These are phyloP conservation scores for Evernia prunastri DNA, from an alignment of 495 filamentous ascomycete species.

Conservation along the genomic window DNA sequence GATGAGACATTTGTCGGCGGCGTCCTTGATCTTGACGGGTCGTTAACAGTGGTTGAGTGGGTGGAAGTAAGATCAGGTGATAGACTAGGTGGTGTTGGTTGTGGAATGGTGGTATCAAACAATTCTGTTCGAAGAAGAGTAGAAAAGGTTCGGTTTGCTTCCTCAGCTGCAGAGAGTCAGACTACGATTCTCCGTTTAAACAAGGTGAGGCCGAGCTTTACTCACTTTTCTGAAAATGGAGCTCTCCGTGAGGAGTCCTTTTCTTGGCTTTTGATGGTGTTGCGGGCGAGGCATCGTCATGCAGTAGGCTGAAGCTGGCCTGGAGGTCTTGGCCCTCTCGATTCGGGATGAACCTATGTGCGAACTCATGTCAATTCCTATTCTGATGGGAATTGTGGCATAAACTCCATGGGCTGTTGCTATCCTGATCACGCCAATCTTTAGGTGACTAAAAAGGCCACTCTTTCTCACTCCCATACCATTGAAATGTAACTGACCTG, in stretches of 20 bases:
- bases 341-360: conserved; percentile 83
- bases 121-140: conserved; percentile 83
- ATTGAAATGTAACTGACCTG: conserved; percentile 44
- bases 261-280: conserved; percentile 80
- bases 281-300: conserved; percentile 85
- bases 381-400: conserved; percentile 4
- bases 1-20: conserved; percentile 61
- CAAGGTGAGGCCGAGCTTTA: conserved; percentile 11
- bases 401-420: background rate
- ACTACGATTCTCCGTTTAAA: background rate
- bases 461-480: background rate
- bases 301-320: conserved; percentile 81
- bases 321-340: conserved; percentile 88
- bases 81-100: conserved; percentile 60
- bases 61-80: conserved; percentile 58
- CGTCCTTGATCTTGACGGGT: conserved; percentile 70
- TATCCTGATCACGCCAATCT: conserved; percentile 10
- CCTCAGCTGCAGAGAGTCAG: conserved; percentile 66
- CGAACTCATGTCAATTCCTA: background rate
- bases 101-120: conserved; percentile 83
- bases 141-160: conserved; percentile 88
- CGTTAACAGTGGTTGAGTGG: conserved; percentile 52
- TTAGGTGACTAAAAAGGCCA: conserved; percentile 2
- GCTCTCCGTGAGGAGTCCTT: conserved; percentile 79
- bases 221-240: conserved; percentile 91